Conservation (phyloP, 2,329 filamentous ascomycete genomes). For the Aspergillus hiratsukae region DNA sequence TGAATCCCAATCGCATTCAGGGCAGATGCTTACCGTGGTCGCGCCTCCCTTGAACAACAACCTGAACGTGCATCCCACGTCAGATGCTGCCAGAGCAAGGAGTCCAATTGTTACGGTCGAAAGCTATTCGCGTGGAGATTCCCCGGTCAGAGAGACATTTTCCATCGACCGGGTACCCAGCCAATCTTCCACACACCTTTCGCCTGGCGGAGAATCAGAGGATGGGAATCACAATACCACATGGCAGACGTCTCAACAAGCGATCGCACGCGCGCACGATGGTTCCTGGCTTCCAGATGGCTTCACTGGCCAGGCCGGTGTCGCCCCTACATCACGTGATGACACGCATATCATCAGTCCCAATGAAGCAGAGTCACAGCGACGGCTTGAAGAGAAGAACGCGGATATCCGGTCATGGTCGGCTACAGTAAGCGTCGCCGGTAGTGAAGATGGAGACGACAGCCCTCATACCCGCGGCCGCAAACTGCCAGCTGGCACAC, state of each 20-base stretch:
- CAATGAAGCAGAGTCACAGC: slow-evolving; percentile 47
- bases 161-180: slow-evolving; percentile 23
- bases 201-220: slow-evolving; percentile 28
- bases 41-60: slow-evolving; percentile 23
- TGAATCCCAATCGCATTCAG: slow-evolving; percentile 12
- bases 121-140: slow-evolving; percentile 41
- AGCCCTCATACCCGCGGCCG: slow-evolving; percentile 17
- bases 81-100: slow-evolving; percentile 24
- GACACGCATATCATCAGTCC: slow-evolving; percentile 45
- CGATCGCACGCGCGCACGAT: slow-evolving; percentile 37
- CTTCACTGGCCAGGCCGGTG: slow-evolving; percentile 40
- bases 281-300: slow-evolving; percentile 44
- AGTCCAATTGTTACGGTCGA: slow-evolving; percentile 46
- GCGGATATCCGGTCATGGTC: slow-evolving; percentile 53
- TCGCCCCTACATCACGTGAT: slow-evolving; percentile 45
- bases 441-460: slow-evolving; percentile 36
- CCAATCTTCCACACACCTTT: slow-evolving; percentile 34
- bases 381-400: slow-evolving; percentile 48
- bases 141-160: slow-evolving; percentile 32
- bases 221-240: slow-evolving; percentile 21
- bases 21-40: slow-evolving; percentile 21
- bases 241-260: slow-evolving; percentile 15
- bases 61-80: slow-evolving; percentile 15
- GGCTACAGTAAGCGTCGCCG: slow-evolving; percentile 45
- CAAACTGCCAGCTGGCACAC: slow-evolving; percentile 18